Percentiles rank a stretch among this genome's conserved stretches.
Conservation (phyloP, 257 asterid species). For the Fraxinus excelsior region DNA sequence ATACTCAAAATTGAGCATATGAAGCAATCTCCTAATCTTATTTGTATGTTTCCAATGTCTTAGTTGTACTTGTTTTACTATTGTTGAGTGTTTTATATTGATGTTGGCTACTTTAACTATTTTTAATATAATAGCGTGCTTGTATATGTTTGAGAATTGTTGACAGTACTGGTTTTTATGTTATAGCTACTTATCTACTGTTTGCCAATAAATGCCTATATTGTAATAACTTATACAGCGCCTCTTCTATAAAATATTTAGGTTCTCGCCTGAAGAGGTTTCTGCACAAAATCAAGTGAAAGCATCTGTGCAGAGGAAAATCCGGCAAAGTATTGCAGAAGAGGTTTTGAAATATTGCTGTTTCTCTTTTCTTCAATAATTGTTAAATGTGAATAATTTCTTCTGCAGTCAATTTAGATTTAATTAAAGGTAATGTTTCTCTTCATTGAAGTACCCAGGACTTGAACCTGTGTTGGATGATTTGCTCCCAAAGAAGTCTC, state of each 20-base stretch:
- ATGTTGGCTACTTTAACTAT: neutral
- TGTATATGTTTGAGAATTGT: neutral
- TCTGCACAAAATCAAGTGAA: constrained; percentile 99
- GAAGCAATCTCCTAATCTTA: neutral
- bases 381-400: neutral
- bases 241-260: constrained; percentile 29
- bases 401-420: constrained; percentile 7
- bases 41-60: neutral
- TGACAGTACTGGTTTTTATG: neutral
- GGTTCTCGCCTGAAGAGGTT: constrained; percentile 95
- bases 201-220: neutral
- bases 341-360: constrained; percentile 56
- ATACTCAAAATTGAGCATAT: neutral
- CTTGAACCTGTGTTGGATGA: constrained; percentile 90
- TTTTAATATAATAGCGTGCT: neutral
- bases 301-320: constrained; percentile 96
- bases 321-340: constrained; percentile 89
- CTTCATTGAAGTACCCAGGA: constrained; percentile 70
- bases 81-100: neutral
- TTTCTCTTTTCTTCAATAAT: constrained; percentile 20
- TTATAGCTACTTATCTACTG: neutral
- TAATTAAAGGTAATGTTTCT: constrained; percentile 14
- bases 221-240: constrained; percentile 17
- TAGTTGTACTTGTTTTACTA: neutral
- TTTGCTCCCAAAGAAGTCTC: constrained; percentile 92